Percentiles rank a stretch among this genome's conserved stretches.
phyloP scores from a whole-genome alignment of 148 eudicot species.

The Vaccinium vitisidaea region DNA sequence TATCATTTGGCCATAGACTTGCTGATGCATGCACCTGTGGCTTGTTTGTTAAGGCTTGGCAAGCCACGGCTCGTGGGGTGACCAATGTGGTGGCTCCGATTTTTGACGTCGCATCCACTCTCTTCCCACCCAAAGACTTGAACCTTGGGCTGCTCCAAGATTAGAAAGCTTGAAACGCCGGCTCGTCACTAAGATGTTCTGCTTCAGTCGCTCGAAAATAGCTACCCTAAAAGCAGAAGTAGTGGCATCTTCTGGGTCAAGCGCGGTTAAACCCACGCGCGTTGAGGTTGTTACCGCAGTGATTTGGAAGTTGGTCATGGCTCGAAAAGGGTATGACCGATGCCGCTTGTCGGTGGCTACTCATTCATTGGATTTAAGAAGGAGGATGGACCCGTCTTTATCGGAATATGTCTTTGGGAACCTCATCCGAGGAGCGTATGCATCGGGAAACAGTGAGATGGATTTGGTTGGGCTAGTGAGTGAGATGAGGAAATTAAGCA shows the following conservation, averaged over 20 bases:
- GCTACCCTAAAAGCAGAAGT: constrained; percentile 19
- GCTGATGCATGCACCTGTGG: too few relatives aligned
- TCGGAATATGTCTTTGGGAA: constrained; percentile 29
- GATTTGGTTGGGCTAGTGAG: constrained; percentile 18
- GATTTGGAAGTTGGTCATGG: constrained; percentile 30
- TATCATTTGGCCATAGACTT: too few relatives aligned
- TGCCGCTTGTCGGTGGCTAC: constrained; percentile 16
- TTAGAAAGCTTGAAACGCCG: too few relatives aligned
- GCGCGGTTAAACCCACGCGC: constrained; percentile 23
- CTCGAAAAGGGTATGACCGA: constrained; percentile 5
- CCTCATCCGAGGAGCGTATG: constrained; percentile 21
- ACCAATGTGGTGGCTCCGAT: too few relatives aligned
- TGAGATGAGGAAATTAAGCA: too few relatives aligned
- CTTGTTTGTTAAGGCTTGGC: too few relatives aligned
- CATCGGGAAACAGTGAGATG: background rate
- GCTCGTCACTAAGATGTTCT: too few relatives aligned
- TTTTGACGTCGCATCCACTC: too few relatives aligned
- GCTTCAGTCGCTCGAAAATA: too few relatives aligned
- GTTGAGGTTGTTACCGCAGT: constrained; percentile 33
- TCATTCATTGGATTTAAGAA: constrained; percentile 37
- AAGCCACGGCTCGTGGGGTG: too few relatives aligned
- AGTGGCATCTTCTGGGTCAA: background rate
- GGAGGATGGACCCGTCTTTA: constrained; percentile 22
- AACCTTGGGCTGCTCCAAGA: too few relatives aligned
- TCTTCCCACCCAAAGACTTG: too few relatives aligned